These are phyloP conservation scores for Ceratocystis variospora DNA, from an alignment of 2,329 filamentous ascomycete species.

Conservation along the genomic window DNA sequence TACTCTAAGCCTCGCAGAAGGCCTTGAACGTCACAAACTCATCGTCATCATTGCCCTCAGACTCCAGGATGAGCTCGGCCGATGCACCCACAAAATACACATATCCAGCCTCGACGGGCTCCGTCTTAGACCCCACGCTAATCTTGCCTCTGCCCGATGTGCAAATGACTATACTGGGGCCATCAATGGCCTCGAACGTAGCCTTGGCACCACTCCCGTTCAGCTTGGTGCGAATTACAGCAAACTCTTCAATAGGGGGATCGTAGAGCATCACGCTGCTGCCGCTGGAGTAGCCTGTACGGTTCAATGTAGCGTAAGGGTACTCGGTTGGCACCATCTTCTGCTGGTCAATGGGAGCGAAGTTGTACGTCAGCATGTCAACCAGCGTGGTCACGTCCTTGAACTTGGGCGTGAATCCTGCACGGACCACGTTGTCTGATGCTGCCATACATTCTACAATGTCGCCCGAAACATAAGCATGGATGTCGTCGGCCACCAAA, in stretches of 20 bases:
- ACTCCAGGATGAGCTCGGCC: constrained; percentile 70
- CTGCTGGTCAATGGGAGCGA: constrained; percentile 85
- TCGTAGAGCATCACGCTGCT: constrained; percentile 70
- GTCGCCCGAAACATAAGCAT: constrained; percentile 84
- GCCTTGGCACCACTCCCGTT: constrained; percentile 61
- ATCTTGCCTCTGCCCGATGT: constrained; percentile 73
- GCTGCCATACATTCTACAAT: constrained; percentile 99
- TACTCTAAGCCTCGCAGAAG: constrained; percentile 56
- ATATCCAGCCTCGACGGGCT: constrained; percentile 59
- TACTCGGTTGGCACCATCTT: constrained; percentile 83
- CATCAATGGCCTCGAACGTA: constrained; percentile 74
- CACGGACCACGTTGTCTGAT: constrained; percentile 96
- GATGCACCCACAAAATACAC: constrained; percentile 80
- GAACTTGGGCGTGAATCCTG: constrained; percentile 96
- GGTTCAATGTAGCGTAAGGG: constrained; percentile 70
- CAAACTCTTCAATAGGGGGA: constrained; percentile 92
- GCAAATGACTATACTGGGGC: constrained; percentile 86
- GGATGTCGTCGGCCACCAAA: constrained; percentile 89
- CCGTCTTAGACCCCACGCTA: constrained; percentile 65
- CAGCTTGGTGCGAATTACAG: constrained; percentile 68
- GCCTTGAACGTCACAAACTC: constrained; percentile 83
- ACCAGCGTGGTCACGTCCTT: constrained; percentile 87
- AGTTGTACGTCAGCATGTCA: constrained; percentile 85
- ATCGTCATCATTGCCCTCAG: constrained; percentile 43
- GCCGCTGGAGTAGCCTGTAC: constrained; percentile 62